Percentiles rank a stretch among this genome's conserved stretches.
Evolutionary conservation across 306 rosid genomes (phyloP).

Genomic region (Trichosanthes cucumerina): DNA sequence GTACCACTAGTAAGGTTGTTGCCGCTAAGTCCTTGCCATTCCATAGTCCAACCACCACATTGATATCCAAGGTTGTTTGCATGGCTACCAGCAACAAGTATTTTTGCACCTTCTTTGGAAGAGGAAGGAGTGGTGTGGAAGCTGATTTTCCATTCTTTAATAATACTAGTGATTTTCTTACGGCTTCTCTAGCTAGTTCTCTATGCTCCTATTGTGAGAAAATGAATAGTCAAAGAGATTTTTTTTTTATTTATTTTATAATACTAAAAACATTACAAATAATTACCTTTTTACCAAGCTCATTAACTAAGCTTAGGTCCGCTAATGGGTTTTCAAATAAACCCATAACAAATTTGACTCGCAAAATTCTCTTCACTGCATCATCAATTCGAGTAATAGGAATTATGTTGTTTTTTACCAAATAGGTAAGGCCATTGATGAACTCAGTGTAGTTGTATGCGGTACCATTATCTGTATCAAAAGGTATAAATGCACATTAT

Average conservation of each 20-base stretch:
- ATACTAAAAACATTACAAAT: neutral
- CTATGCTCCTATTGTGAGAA: too few relatives aligned
- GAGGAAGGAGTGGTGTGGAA: too few relatives aligned
- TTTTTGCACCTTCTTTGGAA: too few relatives aligned
- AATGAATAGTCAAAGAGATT: too few relatives aligned
- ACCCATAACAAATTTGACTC: conserved; percentile 24
- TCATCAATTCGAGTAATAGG: conserved; percentile 23
- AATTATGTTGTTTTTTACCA: conserved; percentile 10
- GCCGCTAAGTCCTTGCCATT: too few relatives aligned
- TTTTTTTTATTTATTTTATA: neutral
- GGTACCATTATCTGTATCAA: conserved; percentile 22
- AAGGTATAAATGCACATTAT: neutral
- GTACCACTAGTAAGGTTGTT: too few relatives aligned
- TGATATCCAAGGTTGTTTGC: too few relatives aligned
- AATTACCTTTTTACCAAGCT: conserved; percentile 22
- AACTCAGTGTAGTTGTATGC: conserved; percentile 17
- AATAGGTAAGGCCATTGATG: conserved; percentile 10
- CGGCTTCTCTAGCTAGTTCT: too few relatives aligned
- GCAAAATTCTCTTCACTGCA: conserved; percentile 25
- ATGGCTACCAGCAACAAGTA: too few relatives aligned
- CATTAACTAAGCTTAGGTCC: conserved; percentile 7
- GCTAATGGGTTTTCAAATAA: conserved; percentile 27
- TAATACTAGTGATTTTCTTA: too few relatives aligned
- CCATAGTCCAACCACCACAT: too few relatives aligned
- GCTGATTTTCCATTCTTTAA: too few relatives aligned